phyloP scores from a whole-genome alignment of 2,329 filamentous ascomycete species.

The Teratosphaeria viscida region DNA sequence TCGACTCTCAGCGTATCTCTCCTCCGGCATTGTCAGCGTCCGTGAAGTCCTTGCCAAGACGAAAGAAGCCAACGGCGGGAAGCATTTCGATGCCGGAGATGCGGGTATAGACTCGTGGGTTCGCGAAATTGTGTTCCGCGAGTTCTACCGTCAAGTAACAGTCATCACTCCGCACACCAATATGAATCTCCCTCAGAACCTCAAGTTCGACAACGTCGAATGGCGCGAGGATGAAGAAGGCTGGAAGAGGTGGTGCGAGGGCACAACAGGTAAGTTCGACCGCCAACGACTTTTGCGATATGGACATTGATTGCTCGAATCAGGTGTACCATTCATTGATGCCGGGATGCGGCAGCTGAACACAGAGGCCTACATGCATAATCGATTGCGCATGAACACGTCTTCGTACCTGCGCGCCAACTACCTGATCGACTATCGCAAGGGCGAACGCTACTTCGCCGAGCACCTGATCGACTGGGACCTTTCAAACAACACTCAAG shows the following conservation, averaged over 20 bases:
- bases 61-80: conserved; percentile 31
- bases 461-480: conserved; percentile 40
- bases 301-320: not conserved
- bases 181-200: conserved; percentile 38
- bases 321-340: conserved; percentile 40
- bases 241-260: conserved; percentile 40
- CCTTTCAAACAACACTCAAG: conserved; percentile 41
- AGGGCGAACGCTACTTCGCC: conserved; percentile 42
- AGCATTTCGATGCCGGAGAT: conserved; percentile 33
- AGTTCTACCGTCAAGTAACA: conserved; percentile 41
- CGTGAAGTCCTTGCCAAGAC: conserved; percentile 36
- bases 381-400: conserved; percentile 42
- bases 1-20: conserved; percentile 36
- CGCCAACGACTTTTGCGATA: not conserved
- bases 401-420: conserved; percentile 39
- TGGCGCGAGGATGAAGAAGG: conserved; percentile 43
- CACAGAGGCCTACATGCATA: conserved; percentile 42
- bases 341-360: conserved; percentile 43
- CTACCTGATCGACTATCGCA: conserved; percentile 39
- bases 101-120: conserved; percentile 35
- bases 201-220: conserved; percentile 42
- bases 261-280: conserved; percentile 22
- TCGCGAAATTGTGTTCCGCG: conserved; percentile 42
- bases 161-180: conserved; percentile 37
- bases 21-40: conserved; percentile 35